These are phyloP conservation scores for Ascochyta rabiei DNA, from an alignment of 2,329 filamentous ascomycete species.

Conservation along the genomic window DNA sequence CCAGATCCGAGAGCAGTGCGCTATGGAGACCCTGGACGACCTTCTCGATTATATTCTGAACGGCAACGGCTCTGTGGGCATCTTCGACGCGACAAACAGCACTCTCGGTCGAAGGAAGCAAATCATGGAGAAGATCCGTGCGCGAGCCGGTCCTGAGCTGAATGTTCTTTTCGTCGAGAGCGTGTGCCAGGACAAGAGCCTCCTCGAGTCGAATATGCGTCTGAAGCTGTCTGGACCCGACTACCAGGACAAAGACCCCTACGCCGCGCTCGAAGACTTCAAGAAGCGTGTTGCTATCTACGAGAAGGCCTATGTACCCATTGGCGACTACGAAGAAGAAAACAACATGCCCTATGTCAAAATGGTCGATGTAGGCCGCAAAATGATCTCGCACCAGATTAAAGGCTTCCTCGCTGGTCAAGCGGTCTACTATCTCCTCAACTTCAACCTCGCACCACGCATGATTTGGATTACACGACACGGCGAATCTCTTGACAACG, in stretches of 20 bases:
- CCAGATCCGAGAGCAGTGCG: conserved; percentile 86
- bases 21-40: conserved; percentile 90
- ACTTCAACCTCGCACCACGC: conserved; percentile 92
- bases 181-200: conserved; percentile 80
- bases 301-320: conserved; percentile 88
- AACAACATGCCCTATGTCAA: conserved; percentile 93
- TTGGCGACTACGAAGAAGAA: conserved; percentile 89
- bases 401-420: conserved; percentile 90
- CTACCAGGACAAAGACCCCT: conserved; percentile 91
- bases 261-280: conserved; percentile 85
- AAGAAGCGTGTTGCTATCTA: conserved; percentile 91
- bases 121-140: conserved; percentile 81
- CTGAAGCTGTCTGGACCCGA: conserved; percentile 94
- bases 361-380: conserved; percentile 97
- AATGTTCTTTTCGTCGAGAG: conserved; percentile 96
- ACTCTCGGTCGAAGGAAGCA: conserved; percentile 83
- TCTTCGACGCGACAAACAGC: conserved; percentile 97
- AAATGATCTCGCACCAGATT: conserved; percentile 88
- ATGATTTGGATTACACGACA: conserved; percentile 99
- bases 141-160: conserved; percentile 80
- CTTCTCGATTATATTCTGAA: conserved; percentile 86
- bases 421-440: conserved; percentile 92
- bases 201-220: conserved; percentile 96
- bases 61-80: conserved; percentile 85
- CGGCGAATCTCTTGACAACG: conserved; percentile 88